Base-by-base conservation (phyloP, 1,284 basidiomycete genomes). In the Pholiota adiposa region DNA sequence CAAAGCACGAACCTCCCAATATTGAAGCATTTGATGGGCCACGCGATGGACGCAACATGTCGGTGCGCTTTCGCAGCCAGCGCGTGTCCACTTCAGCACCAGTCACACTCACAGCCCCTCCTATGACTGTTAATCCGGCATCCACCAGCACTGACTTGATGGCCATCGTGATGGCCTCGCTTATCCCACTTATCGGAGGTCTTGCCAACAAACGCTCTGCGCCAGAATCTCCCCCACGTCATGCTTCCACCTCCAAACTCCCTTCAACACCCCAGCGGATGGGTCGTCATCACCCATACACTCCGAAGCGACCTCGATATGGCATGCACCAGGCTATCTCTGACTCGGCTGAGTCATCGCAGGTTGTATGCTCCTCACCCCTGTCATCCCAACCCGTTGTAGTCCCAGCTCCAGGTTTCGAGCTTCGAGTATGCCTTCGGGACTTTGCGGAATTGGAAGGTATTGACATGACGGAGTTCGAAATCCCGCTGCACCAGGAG, bases 1-100 rank as follows among this genome's bases (percentile, higher is more conserved):
- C 65, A 4, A 67, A 67, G 56, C 61, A 51, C 34, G 57, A 62
- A 25, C 66, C 64, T 11, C 66, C 62, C 1, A 59, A 62, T 57
- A 46, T 38, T 27, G 31, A 29, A 16, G 60, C 54, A 29, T 65
- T 65, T 56, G 63, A 63, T 63, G 65, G 65, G 9, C 19, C 21
- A 5, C 46, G 46, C 23, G 46, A 49, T 27, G 46, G 44, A 16
- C 57, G 29, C n/a, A n/a, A n/a, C n/a, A n/a, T 36, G 43, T 44
- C 25, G 25, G 4, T 49, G 43, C 25, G n/a, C 40, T 53, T 33
- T 41, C 54, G 54, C 19, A 59, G 63, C 44, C 60, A n/a, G 54
- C 25, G 38, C 31, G 2, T 56, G 58, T 38, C 59, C 58, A 25
- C 25, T 36, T n/a, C n/a, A n/a, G n/a, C n/a, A n/a, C n/a, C n/a